A percentile compares a stretch with the other conserved stretches of the same genome.
Evolutionary conservation across 2,329 filamentous ascomycete species (phyloP).

Genomic region (Aspergillus sp.): DNA sequence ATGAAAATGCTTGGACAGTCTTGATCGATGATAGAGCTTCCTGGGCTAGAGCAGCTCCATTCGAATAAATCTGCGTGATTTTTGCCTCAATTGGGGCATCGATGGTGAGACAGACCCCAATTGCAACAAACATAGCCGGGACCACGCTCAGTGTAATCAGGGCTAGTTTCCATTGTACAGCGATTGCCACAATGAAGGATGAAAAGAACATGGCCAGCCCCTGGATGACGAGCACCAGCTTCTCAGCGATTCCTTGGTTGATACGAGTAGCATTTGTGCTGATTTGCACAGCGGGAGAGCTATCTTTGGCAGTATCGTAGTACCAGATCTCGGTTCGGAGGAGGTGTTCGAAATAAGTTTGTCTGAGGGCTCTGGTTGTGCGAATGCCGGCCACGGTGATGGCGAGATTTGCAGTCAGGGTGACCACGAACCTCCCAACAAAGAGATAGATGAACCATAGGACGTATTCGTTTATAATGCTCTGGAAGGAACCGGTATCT

Average conservation of each 20-base stretch:
- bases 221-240: constrained; percentile 74
- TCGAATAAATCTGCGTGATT: constrained; percentile 74
- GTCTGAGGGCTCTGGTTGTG: constrained; percentile 25
- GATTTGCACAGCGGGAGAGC: constrained; percentile 31
- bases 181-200: constrained; percentile 85
- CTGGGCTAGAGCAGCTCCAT: constrained; percentile 84
- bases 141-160: constrained; percentile 82
- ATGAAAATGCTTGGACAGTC: constrained; percentile 24
- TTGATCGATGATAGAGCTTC: constrained; percentile 71
- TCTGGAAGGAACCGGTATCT: constrained; percentile 13
- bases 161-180: constrained; percentile 90
- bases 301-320: constrained; percentile 28
- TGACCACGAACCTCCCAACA: constrained; percentile 32
- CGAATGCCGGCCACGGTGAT: constrained; percentile 14
- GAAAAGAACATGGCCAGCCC: constrained; percentile 80
- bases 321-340: constrained; percentile 31
- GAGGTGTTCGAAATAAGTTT: constrained; percentile 27
- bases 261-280: constrained; percentile 64
- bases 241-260: constrained; percentile 90
- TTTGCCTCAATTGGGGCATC: constrained; percentile 73
- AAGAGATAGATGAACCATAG: constrained; percentile 39
- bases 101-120: constrained; percentile 66
- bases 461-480: constrained; percentile 23
- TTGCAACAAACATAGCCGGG: constrained; percentile 74
- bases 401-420: constrained; percentile 31